Evolutionary conservation across 1,139 yeast genomes (phyloP).

Genomic region (Casaregolazyma lundiana): DNA sequence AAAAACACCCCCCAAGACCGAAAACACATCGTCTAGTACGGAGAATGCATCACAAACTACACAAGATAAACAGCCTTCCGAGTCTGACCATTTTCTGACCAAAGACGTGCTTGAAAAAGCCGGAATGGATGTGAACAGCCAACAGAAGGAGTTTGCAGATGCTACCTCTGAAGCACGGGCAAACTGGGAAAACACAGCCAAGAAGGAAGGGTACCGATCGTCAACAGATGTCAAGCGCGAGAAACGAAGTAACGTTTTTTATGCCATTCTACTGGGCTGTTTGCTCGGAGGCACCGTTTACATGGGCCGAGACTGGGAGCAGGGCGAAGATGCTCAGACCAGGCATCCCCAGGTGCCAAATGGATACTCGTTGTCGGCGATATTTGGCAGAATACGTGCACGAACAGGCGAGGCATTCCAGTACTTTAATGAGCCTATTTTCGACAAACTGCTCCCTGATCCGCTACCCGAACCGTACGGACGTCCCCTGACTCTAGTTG

Average conservation of each 20-base stretch:
- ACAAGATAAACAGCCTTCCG: too few species aligned
- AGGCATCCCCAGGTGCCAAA: conserved; percentile 51
- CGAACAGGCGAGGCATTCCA: conserved; percentile 74
- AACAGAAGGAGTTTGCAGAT: conserved; percentile 22
- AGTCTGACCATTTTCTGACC: conserved; percentile 54
- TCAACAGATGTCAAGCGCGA: conserved; percentile 61
- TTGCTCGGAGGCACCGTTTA: conserved; percentile 66
- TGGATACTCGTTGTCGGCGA: conserved; percentile 62
- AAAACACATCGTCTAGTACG: too few species aligned
- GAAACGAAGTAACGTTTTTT: conserved; percentile 30
- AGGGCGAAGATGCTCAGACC: conserved; percentile 45
- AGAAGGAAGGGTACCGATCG: conserved; percentile 47
- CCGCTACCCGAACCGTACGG: conserved; percentile 91
- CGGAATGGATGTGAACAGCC: conserved; percentile 51
- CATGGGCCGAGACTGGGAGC: conserved; percentile 84
- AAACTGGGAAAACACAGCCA: conserved; percentile 36
- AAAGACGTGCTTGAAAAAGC: conserved; percentile 82
- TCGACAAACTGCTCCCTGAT: conserved; percentile 86
- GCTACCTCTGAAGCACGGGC: conserved; percentile 27
- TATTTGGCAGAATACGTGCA: conserved; percentile 50
- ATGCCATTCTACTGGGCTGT: conserved; percentile 49
- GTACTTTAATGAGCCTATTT: conserved; percentile 89
- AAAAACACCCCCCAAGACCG: not conserved
- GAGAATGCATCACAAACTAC: too few species aligned
- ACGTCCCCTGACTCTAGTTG: conserved; percentile 84